A percentile compares a stretch with the other conserved stretches of the same genome.
These are phyloP conservation scores for Vitellaria paradoxa DNA, from an alignment of 179 eudicot species.

Conservation along the genomic window DNA sequence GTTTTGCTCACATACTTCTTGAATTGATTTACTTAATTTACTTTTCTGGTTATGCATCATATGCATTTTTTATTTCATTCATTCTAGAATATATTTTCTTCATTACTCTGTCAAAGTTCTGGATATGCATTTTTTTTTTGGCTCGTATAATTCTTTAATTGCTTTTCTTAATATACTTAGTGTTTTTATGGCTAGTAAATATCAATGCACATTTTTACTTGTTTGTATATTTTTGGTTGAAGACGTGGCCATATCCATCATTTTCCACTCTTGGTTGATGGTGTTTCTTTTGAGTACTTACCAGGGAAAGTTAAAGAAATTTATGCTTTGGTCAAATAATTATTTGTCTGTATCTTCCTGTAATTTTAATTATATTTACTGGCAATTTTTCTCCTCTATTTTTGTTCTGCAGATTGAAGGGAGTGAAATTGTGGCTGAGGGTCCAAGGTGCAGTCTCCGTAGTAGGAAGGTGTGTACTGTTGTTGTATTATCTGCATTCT, in stretches of 20 bases:
- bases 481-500: not conserved
- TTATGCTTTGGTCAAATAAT: not conserved
- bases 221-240: not conserved
- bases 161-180: not conserved
- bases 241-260: not conserved
- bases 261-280: not conserved
- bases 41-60: too few relatives aligned
- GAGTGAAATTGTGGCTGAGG: slow-evolving; percentile 80
- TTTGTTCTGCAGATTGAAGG: slow-evolving; percentile 33
- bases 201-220: not conserved
- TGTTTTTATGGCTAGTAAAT: not conserved
- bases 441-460: slow-evolving; percentile 91
- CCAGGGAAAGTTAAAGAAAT: not conserved
- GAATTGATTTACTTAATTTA: too few relatives aligned
- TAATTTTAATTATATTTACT: not conserved
- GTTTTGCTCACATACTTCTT: too few relatives aligned
- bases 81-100: too few relatives aligned
- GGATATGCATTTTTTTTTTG: too few relatives aligned
- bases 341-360: not conserved
- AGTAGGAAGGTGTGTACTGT: slow-evolving; percentile 32
- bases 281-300: not conserved
- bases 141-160: too few relatives aligned
- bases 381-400: not conserved
- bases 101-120: too few relatives aligned
- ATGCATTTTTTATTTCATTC: too few relatives aligned